These are phyloP conservation scores for Melanopsichium pennsylvanicum DNA, from an alignment of 1,284 basidiomycete species.

Conservation along the genomic window DNA sequence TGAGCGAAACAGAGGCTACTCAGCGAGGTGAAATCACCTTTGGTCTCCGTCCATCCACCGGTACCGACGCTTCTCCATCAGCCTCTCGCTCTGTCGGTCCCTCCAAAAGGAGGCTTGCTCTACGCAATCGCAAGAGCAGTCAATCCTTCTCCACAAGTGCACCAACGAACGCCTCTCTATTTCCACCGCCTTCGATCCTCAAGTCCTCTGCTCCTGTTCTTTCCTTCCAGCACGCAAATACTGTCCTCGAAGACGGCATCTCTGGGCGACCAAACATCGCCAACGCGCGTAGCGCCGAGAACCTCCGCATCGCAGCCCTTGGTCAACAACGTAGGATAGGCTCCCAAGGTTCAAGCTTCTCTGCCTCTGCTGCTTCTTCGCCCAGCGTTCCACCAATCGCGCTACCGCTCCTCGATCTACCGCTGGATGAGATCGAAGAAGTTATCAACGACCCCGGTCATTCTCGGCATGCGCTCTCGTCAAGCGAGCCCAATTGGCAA, in stretches of 20 bases:
- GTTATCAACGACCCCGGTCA: slow-evolving; percentile 1
- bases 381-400: background rate
- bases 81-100: slow-evolving; percentile 16
- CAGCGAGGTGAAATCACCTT: slow-evolving; percentile 5
- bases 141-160: slow-evolving; percentile 19
- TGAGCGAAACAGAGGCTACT: slow-evolving; percentile 38
- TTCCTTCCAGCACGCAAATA: background rate
- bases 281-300: slow-evolving; percentile 33
- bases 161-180: background rate
- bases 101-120: slow-evolving; percentile 14
- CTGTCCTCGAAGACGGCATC: background rate
- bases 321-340: slow-evolving; percentile 26
- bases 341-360: slow-evolving; percentile 16
- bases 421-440: slow-evolving; percentile 31
- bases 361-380: slow-evolving; percentile 2
- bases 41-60: background rate
- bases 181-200: slow-evolving; percentile 23
- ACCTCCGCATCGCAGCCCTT: slow-evolving; percentile 24
- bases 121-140: slow-evolving; percentile 16
- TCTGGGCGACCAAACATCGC: background rate
- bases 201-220: background rate
- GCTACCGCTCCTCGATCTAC: slow-evolving; percentile 31
- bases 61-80: slow-evolving; percentile 6
- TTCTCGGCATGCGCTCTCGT: background rate
- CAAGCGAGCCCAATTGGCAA: slow-evolving; percentile 1